Percentiles rank a stretch among this genome's conserved stretches.
These are phyloP conservation scores for Viola odorata DNA, from an alignment of 345 rosid species.

Conservation along the genomic window DNA sequence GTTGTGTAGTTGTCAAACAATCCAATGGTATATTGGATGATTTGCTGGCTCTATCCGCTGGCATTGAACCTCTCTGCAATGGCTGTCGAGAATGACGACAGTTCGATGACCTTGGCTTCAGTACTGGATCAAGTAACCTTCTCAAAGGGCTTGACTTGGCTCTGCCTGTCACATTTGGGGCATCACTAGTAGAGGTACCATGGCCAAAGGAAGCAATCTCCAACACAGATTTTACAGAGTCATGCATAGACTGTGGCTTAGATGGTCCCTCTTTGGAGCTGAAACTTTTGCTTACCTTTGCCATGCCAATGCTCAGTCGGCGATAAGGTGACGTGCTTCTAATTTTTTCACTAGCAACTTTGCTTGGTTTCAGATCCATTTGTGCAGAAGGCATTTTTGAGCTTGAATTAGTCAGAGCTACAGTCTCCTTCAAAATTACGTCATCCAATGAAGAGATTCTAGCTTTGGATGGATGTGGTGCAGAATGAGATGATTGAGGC, in stretches of 20 bases:
- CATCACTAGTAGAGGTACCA: slow-evolving; percentile 25
- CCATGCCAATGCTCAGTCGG: slow-evolving; percentile 49
- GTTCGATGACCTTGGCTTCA: slow-evolving; percentile 53
- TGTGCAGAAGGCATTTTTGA: slow-evolving; percentile 21
- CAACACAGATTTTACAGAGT: slow-evolving; percentile 35
- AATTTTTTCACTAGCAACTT: slow-evolving; percentile 41
- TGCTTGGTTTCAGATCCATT: slow-evolving; percentile 27
- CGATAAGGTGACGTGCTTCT: slow-evolving; percentile 78
- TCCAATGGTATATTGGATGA: slow-evolving; percentile 5
- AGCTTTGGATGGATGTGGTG: slow-evolving; percentile 25
- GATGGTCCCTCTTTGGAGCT: slow-evolving; percentile 37
- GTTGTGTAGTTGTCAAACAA: slow-evolving; percentile 15
- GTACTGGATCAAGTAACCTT: slow-evolving; percentile 68
- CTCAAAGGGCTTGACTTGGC: slow-evolving; percentile 78
- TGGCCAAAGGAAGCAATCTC: slow-evolving; percentile 35
- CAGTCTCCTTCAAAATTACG: slow-evolving; percentile 23
- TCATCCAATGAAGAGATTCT: slow-evolving; percentile 26
- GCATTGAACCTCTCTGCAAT: slow-evolving; percentile 28
- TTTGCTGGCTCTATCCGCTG: slow-evolving; percentile 28
- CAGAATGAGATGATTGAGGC: slow-evolving; percentile 31
- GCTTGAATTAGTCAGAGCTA: background rate
- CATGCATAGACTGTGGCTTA: slow-evolving; percentile 24
- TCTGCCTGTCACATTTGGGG: slow-evolving; percentile 36
- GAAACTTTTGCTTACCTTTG: slow-evolving; percentile 51
- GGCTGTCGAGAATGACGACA: slow-evolving; percentile 36